These are phyloP conservation scores for Aspergillus sparsus DNA, from an alignment of 495 filamentous ascomycete species.

Conservation along the genomic window DNA sequence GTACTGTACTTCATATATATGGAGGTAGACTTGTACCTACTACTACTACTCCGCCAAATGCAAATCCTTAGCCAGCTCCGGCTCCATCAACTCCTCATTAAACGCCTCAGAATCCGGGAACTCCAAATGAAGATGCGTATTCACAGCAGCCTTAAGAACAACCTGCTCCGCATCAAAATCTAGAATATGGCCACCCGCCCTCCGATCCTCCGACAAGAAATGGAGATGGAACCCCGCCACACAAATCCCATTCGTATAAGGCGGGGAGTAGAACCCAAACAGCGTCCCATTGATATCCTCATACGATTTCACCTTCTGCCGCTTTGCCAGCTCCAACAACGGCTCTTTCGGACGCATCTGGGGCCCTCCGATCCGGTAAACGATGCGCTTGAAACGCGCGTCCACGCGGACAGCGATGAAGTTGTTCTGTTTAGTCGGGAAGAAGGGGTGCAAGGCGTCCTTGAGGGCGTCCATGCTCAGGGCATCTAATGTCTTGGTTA, in stretches of 20 bases:
- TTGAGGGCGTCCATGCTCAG: conserved; percentile 10
- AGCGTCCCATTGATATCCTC: conserved; percentile 40
- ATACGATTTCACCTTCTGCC: conserved; percentile 42
- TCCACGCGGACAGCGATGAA: conserved; percentile 21
- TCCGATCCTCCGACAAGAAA: conserved; percentile 48
- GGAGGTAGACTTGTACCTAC: too few species aligned
- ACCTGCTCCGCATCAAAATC: conserved; percentile 45
- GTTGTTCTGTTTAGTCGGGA: conserved; percentile 19
- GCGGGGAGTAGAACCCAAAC: conserved; percentile 51
- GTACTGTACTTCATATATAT: too few species aligned
- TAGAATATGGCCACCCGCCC: conserved; percentile 50
- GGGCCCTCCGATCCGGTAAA: conserved; percentile 12
- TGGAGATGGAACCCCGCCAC: conserved; percentile 55
- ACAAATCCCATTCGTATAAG: conserved; percentile 48
- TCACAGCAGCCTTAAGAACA: conserved; percentile 32
- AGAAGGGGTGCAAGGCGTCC: conserved; percentile 15
- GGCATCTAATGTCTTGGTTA: conserved; percentile 2
- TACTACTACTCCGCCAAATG: too few species aligned
- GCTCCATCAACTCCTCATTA: not conserved
- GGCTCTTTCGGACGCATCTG: conserved; percentile 33
- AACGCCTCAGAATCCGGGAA: conserved; percentile 47
- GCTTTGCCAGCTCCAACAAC: conserved; percentile 41
- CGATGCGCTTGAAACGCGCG: conserved; percentile 1
- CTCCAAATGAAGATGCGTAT: conserved; percentile 38
- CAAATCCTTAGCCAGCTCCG: too few species aligned